These are phyloP conservation scores for Polygonum aviculare DNA, from an alignment of 148 eudicot genomes.

Conservation along the genomic window DNA sequence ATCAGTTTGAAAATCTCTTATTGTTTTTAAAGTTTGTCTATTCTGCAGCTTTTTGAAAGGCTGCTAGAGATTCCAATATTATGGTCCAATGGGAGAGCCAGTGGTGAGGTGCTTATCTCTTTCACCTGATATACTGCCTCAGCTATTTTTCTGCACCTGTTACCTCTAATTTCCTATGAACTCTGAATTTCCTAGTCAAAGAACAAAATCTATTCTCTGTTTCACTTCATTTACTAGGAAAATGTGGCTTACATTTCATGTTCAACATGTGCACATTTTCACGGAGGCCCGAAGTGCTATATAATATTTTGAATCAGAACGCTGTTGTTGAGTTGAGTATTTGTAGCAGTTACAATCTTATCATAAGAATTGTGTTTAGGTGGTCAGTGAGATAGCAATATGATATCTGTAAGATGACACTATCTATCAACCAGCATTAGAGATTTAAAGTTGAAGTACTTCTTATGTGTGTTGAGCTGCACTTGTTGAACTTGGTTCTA, in stretches of 20 bases:
- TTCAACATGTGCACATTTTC: not conserved
- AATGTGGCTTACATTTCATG: not conserved
- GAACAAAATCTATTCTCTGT: not conserved
- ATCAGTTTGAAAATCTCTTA: slow-evolving; percentile 1
- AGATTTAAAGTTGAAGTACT: not conserved
- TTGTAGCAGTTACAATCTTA: not conserved
- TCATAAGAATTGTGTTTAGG: not conserved
- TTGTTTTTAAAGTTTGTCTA: slow-evolving; percentile 14
- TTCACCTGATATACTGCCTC: slow-evolving; percentile 6
- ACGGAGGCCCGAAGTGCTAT: not conserved
- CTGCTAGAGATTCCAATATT: slow-evolving; percentile 85
- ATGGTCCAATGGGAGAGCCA: slow-evolving; percentile 95
- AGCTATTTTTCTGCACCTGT: slow-evolving; percentile 8
- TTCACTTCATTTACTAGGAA: not conserved
- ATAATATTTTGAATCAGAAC: not conserved
- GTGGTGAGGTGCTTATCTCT: slow-evolving; percentile 90
- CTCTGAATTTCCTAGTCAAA: not conserved
- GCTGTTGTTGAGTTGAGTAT: not conserved
- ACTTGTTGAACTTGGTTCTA: not conserved
- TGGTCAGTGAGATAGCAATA: not conserved
- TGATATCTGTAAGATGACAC: not conserved
- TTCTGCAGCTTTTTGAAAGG: slow-evolving; percentile 86
- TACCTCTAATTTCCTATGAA: not conserved
- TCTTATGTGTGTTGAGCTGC: not conserved
- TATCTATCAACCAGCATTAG: not conserved